A percentile compares a stretch with the other conserved stretches of the same genome.
Conservation (phyloP, 352 stramenopile species). For the Pythium rishiriense region DNA sequence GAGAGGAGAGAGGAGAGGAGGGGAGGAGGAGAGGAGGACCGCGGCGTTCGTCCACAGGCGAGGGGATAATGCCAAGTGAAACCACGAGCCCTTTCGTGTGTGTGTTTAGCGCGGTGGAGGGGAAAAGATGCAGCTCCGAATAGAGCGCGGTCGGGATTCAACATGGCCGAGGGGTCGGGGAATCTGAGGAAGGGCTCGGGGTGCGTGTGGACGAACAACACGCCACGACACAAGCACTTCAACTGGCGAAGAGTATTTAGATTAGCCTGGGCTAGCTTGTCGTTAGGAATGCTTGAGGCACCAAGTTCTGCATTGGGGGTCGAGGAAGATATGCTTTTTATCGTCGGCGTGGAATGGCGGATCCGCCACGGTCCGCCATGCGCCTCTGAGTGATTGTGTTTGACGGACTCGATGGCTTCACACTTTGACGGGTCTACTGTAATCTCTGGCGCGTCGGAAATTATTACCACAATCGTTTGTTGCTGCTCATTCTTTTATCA, state of each 20-base stretch:
- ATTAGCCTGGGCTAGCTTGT: constrained; percentile 13
- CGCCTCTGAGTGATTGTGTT: too few species aligned
- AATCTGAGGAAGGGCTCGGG: constrained; percentile 29
- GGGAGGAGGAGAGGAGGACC: not conserved
- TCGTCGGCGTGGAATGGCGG: too few species aligned
- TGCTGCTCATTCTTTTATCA: too few species aligned
- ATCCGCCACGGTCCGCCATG: too few species aligned
- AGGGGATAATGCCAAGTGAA: constrained; percentile 22
- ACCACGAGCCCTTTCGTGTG: too few species aligned
- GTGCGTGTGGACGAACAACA: constrained; percentile 16
- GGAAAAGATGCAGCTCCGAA: constrained; percentile 13
- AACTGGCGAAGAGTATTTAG: constrained; percentile 1
- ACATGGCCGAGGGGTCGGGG: constrained; percentile 19
- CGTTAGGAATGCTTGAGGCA: too few species aligned
- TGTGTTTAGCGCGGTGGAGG: not conserved
- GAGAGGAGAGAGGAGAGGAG: not conserved
- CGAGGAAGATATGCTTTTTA: too few species aligned
- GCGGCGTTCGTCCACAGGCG: constrained; percentile 17
- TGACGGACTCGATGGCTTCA: too few species aligned
- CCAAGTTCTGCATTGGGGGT: too few species aligned
- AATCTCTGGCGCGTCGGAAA: too few species aligned
- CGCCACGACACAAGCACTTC: constrained; percentile 14
- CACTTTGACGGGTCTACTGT: too few species aligned
- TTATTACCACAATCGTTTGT: too few species aligned
- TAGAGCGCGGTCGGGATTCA: constrained; percentile 26